Evolutionary conservation across 306 rosid genomes (phyloP), one percentile per base, ranked within the genome.

Genomic region (Lathyrus aphaca): DNA sequence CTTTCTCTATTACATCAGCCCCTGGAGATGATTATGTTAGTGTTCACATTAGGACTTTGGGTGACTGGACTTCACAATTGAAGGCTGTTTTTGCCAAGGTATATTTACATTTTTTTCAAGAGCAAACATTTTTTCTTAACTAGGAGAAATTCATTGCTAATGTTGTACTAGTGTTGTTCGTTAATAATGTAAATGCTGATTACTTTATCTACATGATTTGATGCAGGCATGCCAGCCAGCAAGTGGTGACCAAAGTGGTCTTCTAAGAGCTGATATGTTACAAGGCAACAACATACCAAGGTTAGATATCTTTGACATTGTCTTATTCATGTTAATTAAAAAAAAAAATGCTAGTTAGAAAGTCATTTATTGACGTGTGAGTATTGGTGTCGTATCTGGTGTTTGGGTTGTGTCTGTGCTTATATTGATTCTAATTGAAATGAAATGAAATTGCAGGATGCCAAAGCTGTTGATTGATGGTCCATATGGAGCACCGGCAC

Each of bases 401-500:
- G 27, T 25, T 2, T 3, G 27, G 29, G 29, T 3, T 3, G 29
- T 35, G 10, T 35, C 10, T 7, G 8, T 35, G 38, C 2, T 6
- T 35, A 35, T 6, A n/a, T 30, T 58, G 14, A 64, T 32, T 11
- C 2, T 38, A 8, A 3, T 19, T 32, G 48, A 64, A 51, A 5
- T 62, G 43, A 17, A 59, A 59, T 53, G 15, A 12, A 38, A 60
- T n/a, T 74, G 45, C 74, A 91, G 98, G 77, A 83, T 92, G 86
- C 98, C 98, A 16, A 88, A 77, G 59, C 81, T 92, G 4, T 21
- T 72, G 64, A 81, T 92, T 25, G 98, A 92, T 30, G 98, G 98
- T 4, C 92, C 98, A 0, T 89, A 92, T 1, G 98, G 98, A 74
- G 98, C 98, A 6, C 95, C 96, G 61, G 92, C 98, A 42, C 98